Base-by-base conservation (phyloP, 768 basidiomycete species). In the Dentipellis sp. region DNA sequence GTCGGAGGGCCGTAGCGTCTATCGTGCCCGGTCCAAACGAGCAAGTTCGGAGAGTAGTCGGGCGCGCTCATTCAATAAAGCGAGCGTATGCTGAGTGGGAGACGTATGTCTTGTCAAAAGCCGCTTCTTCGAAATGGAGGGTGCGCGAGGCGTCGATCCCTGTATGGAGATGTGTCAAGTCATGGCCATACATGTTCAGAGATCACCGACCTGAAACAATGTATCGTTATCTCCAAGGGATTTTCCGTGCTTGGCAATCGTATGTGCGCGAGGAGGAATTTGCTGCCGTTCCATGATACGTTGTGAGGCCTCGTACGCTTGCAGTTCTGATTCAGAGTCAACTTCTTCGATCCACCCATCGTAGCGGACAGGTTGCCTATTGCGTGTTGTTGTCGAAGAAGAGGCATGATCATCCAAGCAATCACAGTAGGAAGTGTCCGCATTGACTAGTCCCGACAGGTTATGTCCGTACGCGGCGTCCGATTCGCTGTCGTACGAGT, bases 11-110 rank as follows among this genome's bases (percentile, higher is more conserved):
- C 48, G 6, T 22, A 21, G 7, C 22, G 9, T 6, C 37, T 34
- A 52, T 17, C 23, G 53, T 22, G 48, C 36, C 34, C 55, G 52
- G 12, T 73, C 72, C 38, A 83, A 61, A 10, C 69, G 71, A 0
- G 82, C 81, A 10, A 86, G 64, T 64, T 82, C 79, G 4, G 74
- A 75, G 46, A 83, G 65, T 21, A 86, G 64, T 39, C 74, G 69
- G 0, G 83, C 81, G 0, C 84, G 78, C 60, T 86, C 81, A 14
- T 78, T 76, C 16, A 85, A 58, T 7, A 87, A 72, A 11, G 76
- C 71, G 16, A 78, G 67, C 1, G 80, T 82, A 38, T 75, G 72
- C 16, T 76, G 67, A 39, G 70, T 69, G 6, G 75, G 71, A 1
- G 73, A 74, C 35, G 62, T 68, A 56, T 73, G 70, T 36, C 68